phyloP scores from a whole-genome alignment of 495 filamentous ascomycete species.

The Penicillium pulvis region DNA sequence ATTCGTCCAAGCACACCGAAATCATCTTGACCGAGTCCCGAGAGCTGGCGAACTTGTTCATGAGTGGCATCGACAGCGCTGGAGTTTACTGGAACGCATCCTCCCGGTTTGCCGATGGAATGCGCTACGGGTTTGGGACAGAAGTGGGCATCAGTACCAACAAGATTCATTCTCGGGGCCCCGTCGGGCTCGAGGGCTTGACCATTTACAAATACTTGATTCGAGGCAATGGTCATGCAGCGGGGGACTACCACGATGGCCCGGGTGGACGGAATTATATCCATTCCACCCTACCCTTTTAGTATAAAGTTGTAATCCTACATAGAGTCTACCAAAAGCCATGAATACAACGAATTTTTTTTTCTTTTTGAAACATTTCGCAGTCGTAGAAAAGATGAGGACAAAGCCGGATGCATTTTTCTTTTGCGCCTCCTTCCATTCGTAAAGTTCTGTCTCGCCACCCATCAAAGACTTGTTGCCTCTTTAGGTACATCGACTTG shows the following conservation, averaged over 20 bases:
- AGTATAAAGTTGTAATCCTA: neutral
- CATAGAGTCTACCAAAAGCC: conserved; percentile 5
- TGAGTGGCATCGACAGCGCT: conserved; percentile 80
- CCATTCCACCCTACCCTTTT: conserved; percentile 34
- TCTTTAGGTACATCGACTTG: conserved; percentile 33
- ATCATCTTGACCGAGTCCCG: conserved; percentile 74
- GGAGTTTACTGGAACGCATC: conserved; percentile 98
- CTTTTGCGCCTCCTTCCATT: conserved; percentile 32
- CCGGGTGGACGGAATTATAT: conserved; percentile 49
- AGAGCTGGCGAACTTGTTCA: conserved; percentile 72
- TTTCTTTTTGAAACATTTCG: conserved; percentile 30
- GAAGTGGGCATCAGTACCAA: conserved; percentile 99
- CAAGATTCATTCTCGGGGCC: conserved; percentile 93
- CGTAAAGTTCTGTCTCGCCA: conserved; percentile 26
- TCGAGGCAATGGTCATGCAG: conserved; percentile 75
- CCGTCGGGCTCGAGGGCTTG: conserved; percentile 90
- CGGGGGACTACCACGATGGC: conserved; percentile 70
- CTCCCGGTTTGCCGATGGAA: conserved; percentile 91
- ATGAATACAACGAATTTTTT: conserved; percentile 23
- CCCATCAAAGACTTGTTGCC: conserved; percentile 27
- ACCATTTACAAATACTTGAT: conserved; percentile 97
- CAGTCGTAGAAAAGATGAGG: conserved; percentile 32
- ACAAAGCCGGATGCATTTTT: conserved; percentile 39
- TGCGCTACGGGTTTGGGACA: conserved; percentile 95
- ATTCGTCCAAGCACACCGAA: conserved; percentile 95